Percentiles rank a stretch among this genome's conserved stretches.
phyloP scores from a whole-genome alignment of 257 asterid species.

The Asclepias syriaca region DNA sequence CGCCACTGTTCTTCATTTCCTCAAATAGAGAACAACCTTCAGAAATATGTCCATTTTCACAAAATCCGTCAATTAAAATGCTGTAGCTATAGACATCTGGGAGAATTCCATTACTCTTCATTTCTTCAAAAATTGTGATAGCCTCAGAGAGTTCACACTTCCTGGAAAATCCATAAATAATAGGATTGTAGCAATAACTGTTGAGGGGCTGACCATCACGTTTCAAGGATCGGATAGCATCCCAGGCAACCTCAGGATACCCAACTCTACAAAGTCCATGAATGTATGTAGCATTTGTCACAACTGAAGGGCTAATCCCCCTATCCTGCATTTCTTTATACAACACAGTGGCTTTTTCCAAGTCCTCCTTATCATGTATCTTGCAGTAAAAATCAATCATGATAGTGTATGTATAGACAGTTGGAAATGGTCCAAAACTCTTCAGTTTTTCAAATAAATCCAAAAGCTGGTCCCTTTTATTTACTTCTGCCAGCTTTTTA shows the following conservation, averaged over 20 bases:
- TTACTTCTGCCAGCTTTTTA: conserved; percentile 47
- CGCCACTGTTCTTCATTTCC: conserved; percentile 42
- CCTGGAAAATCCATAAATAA: conserved; percentile 41
- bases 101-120: conserved; percentile 38
- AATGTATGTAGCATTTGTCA: conserved; percentile 41
- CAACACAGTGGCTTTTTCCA: conserved; percentile 36
- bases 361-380: conserved; percentile 25
- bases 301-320: conserved; percentile 46
- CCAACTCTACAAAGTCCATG: conserved; percentile 57
- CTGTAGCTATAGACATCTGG: conserved; percentile 54
- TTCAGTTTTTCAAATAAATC: conserved; percentile 42
- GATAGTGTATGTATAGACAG: conserved; percentile 46
- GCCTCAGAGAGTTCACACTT: conserved; percentile 39
- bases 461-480: conserved; percentile 24
- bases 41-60: conserved; percentile 32
- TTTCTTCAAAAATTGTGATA: conserved; percentile 33
- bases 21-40: conserved; percentile 33
- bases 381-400: conserved; percentile 46
- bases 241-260: conserved; percentile 35
- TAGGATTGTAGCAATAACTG: conserved; percentile 50
- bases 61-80: conserved; percentile 51
- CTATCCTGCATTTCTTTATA: conserved; percentile 43
- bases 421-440: conserved; percentile 52
- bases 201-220: conserved; percentile 32
- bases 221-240: conserved; percentile 29